Percentiles rank a stretch among this genome's conserved stretches.
Evolutionary conservation across 371 early-diverging fungal species (phyloP).

Genomic region (Syncephalastrum monosporum): DNA sequence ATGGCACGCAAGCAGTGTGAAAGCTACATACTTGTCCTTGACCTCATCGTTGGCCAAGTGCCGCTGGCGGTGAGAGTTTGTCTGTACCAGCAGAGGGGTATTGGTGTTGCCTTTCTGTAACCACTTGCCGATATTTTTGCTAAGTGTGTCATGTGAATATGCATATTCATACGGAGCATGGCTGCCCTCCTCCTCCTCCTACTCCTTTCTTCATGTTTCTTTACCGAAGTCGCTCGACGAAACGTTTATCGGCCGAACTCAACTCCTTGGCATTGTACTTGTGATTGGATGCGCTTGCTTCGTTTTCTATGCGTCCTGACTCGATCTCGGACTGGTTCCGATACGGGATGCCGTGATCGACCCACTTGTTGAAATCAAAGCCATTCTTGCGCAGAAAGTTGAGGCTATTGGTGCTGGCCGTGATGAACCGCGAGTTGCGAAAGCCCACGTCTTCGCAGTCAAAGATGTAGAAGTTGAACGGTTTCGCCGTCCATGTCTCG

Average conservation of each 20-base stretch:
- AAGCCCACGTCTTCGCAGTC: slow-evolving; percentile 46
- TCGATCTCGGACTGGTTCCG: slow-evolving; percentile 31
- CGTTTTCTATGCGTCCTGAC: neutral
- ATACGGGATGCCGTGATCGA: slow-evolving; percentile 46
- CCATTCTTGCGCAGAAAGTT: slow-evolving; percentile 44
- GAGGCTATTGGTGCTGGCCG: slow-evolving; percentile 64
- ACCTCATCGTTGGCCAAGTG: slow-evolving; percentile 66
- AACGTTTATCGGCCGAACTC: neutral
- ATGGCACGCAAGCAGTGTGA: neutral
- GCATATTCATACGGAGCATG: neutral
- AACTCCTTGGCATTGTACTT: no score
- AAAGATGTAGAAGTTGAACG: slow-evolving; percentile 88
- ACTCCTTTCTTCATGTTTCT: no score
- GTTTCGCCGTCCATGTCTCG: slow-evolving; percentile 62
- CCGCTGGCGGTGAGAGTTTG: slow-evolving; percentile 46
- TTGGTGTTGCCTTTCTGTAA: slow-evolving; percentile 25
- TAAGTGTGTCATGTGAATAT: neutral
- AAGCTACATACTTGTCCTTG: slow-evolving; percentile 36
- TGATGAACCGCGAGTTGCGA: slow-evolving; percentile 55
- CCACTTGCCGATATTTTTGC: slow-evolving; percentile 30
- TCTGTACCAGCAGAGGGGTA: slow-evolving; percentile 37
- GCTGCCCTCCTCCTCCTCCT: no score
- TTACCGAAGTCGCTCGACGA: slow-evolving; percentile 13
- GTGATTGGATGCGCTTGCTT: no score
- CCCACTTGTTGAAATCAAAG: slow-evolving; percentile 80